These are phyloP conservation scores for Blumeriella jaapii DNA, from an alignment of 2,329 filamentous ascomycete species.

Conservation along the genomic window DNA sequence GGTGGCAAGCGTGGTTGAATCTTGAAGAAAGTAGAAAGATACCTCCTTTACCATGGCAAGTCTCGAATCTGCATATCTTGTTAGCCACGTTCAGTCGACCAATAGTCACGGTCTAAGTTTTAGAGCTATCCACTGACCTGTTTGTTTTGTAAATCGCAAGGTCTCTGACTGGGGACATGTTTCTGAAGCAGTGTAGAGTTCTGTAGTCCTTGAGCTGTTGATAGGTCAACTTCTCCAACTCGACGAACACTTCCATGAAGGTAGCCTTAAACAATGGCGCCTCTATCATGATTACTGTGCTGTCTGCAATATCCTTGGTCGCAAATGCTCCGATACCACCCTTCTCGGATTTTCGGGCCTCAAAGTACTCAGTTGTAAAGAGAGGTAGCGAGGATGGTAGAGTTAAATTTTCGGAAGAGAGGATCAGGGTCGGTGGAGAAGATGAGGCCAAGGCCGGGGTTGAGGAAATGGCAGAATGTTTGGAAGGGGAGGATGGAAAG, in stretches of 20 bases:
- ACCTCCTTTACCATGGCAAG: constrained; percentile 16
- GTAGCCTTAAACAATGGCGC: constrained; percentile 18
- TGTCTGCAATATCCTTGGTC: constrained; percentile 17
- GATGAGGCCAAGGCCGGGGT: background rate
- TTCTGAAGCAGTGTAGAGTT: constrained; percentile 13
- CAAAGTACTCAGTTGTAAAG: constrained; percentile 22
- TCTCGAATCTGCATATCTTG: constrained; percentile 14
- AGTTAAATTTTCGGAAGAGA: background rate
- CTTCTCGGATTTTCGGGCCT: constrained; percentile 19
- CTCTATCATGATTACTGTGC: constrained; percentile 20
- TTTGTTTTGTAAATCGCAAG: constrained; percentile 25
- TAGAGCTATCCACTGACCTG: constrained; percentile 22
- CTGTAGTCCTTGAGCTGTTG: constrained; percentile 16
- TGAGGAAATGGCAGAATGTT: no score
- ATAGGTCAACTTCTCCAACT: constrained; percentile 13
- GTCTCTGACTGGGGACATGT: constrained; percentile 7
- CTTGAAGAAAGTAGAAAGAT: constrained; percentile 41
- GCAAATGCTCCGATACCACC: constrained; percentile 25
- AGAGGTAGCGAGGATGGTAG: background rate
- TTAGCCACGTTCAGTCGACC: constrained; percentile 4
- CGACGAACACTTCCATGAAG: constrained; percentile 9
- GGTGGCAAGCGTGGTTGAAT: constrained; percentile 47
- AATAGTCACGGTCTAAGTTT: background rate
- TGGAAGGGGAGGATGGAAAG: no score
- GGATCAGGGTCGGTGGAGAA: background rate